phyloP scores from a whole-genome alignment of 2,329 filamentous ascomycete genomes.

The Talaromyces pinophilus region DNA sequence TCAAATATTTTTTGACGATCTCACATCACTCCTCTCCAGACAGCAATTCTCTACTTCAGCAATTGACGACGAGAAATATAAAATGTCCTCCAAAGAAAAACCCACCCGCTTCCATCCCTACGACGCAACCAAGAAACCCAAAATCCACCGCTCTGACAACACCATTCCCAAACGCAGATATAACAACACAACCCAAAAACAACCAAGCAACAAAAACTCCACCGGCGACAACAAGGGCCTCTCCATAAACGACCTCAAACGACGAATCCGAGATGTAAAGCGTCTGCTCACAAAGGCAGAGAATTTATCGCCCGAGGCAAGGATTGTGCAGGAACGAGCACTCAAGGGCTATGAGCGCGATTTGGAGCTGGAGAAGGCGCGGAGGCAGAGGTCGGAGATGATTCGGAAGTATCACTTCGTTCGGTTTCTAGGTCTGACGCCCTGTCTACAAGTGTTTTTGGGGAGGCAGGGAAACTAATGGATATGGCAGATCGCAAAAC shows the following conservation, averaged over 20 bases:
- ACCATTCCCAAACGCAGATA: conserved; percentile 21
- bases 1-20: background rate
- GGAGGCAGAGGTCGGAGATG: conserved; percentile 56
- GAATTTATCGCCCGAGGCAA: conserved; percentile 54
- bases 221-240: conserved; percentile 22
- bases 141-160: conserved; percentile 23
- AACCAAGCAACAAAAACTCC: conserved; percentile 11
- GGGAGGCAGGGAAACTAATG: background rate
- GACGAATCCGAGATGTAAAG: conserved; percentile 57
- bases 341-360: conserved; percentile 59
- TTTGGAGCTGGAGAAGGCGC: conserved; percentile 51
- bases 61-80: background rate
- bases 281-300: conserved; percentile 53
- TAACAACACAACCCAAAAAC: conserved; percentile 22
- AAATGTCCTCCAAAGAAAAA: conserved; percentile 15
- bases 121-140: conserved; percentile 27
- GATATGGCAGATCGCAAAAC: conserved; percentile 42
- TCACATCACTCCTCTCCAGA: no score
- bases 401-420: conserved; percentile 66
- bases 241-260: conserved; percentile 55
- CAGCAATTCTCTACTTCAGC: background rate
- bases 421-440: conserved; percentile 58
- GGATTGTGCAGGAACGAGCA: conserved; percentile 62
- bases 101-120: conserved; percentile 21
- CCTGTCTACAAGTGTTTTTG: background rate